These are phyloP conservation scores for Hanseniaspora vineae DNA, from an alignment of 805 yeast genomes.

Conservation along the genomic window DNA sequence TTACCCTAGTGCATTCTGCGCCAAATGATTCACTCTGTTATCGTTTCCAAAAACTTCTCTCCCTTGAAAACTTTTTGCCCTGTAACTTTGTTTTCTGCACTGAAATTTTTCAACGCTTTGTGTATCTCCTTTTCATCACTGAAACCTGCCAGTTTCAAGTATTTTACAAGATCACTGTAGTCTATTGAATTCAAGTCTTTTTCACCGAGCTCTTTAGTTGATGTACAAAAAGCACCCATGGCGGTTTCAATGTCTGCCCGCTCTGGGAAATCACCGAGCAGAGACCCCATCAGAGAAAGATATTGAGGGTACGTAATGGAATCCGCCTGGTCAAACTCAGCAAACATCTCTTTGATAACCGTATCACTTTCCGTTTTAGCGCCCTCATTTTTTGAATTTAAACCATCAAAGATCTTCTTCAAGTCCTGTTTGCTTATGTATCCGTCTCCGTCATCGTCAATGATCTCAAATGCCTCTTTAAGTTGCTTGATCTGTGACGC, in stretches of 20 bases:
- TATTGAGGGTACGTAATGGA: conserved; percentile 53
- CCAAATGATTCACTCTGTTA: conserved; percentile 13
- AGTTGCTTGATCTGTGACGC: conserved; percentile 52
- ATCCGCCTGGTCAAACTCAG: conserved; percentile 12
- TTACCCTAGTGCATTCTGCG: no score
- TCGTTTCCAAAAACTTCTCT: conserved; percentile 46
- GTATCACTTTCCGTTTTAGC: conserved; percentile 36
- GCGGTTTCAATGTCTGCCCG: conserved; percentile 7
- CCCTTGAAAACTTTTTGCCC: conserved; percentile 51
- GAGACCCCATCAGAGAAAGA: conserved; percentile 46
- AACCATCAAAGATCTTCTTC: conserved; percentile 34
- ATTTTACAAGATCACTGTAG: conserved; percentile 34
- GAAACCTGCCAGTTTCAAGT: conserved; percentile 35
- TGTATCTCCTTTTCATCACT: conserved; percentile 32
- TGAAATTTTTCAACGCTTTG: conserved; percentile 40
- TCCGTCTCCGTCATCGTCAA: conserved; percentile 77
- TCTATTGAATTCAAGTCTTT: conserved; percentile 27
- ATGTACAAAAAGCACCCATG: background rate
- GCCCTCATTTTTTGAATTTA: conserved; percentile 35
- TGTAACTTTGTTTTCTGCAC: conserved; percentile 38
- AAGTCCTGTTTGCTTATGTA: conserved; percentile 44
- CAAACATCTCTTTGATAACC: background rate
- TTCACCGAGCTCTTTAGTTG: background rate
- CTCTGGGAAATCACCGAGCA: conserved; percentile 36
- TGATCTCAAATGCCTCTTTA: conserved; percentile 62